These are phyloP conservation scores for Brassica carinata DNA, from an alignment of 345 rosid species.

Conservation along the genomic window DNA sequence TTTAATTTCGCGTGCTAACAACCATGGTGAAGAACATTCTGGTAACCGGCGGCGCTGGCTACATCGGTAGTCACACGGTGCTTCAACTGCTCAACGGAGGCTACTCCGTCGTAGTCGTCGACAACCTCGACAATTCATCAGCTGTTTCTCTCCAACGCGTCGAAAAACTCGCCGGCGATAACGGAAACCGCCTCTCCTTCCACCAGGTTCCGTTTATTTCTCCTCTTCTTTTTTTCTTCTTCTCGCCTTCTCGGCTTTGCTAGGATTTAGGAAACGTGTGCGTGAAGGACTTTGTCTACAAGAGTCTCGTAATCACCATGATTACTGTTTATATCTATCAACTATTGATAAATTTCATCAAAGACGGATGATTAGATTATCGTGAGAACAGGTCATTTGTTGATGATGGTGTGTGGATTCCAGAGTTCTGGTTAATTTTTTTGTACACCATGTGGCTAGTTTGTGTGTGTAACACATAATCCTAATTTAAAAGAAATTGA, in stretches of 20 bases:
- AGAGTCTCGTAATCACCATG: background rate
- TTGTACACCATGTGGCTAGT: slow-evolving; percentile 25
- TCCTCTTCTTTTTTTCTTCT: background rate
- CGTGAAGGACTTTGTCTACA: slow-evolving; percentile 12
- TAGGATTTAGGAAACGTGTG: slow-evolving; percentile 24
- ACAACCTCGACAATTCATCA: slow-evolving; percentile 80
- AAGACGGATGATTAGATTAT: background rate
- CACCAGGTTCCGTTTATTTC: slow-evolving; percentile 50
- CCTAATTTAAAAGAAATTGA: background rate
- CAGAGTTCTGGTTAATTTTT: slow-evolving; percentile 10
- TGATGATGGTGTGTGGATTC: slow-evolving; percentile 16
- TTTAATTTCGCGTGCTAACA: background rate
- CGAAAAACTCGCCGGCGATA: slow-evolving; percentile 60
- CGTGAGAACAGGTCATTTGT: background rate
- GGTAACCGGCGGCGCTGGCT: slow-evolving; percentile 96
- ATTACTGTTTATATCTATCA: background rate
- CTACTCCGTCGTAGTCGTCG: slow-evolving; percentile 66
- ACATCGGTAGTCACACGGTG: slow-evolving; percentile 93
- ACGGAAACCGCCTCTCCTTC: slow-evolving; percentile 60
- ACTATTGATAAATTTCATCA: background rate
- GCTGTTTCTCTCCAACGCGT: slow-evolving; percentile 60
- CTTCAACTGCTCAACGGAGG: slow-evolving; percentile 79
- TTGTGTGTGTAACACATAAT: slow-evolving; percentile 11
- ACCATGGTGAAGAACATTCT: slow-evolving; percentile 55
- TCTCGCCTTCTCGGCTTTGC: background rate